phyloP scores from a whole-genome alignment of 345 rosid species.

The Syzygium aromaticum region DNA sequence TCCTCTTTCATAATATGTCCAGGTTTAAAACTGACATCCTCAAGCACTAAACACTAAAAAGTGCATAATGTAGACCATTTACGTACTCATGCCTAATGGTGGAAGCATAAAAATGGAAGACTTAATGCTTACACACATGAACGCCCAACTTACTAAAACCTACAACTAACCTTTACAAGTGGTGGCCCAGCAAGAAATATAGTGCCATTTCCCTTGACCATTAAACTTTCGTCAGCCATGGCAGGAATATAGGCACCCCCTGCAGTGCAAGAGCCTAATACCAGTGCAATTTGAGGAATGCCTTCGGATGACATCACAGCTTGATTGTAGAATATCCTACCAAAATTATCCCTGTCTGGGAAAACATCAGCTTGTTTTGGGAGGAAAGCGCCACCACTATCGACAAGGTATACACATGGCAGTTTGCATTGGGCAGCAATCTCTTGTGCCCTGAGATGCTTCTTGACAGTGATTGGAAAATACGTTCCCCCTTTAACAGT shows the following conservation, averaged over 20 bases:
- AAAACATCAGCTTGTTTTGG: constrained; percentile 97
- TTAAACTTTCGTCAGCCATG: constrained; percentile 98
- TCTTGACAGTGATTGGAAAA: constrained; percentile 90
- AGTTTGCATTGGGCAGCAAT: constrained; percentile 82
- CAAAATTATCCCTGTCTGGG: constrained; percentile 93
- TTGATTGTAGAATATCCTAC: constrained; percentile 89
- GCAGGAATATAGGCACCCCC: constrained; percentile 99
- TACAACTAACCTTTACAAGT: constrained; percentile 66
- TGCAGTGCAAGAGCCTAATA: constrained; percentile 91
- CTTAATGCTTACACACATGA: not conserved
- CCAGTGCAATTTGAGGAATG: constrained; percentile 91
- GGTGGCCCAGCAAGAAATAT: constrained; percentile 97
- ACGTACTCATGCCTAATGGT: not conserved
- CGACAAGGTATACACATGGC: constrained; percentile 90
- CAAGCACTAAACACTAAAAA: not conserved
- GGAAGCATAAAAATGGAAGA: not conserved
- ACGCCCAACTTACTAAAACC: not conserved
- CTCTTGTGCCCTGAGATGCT: constrained; percentile 96
- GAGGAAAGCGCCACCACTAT: constrained; percentile 93
- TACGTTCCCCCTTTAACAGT: constrained; percentile 97
- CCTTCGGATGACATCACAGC: constrained; percentile 89
- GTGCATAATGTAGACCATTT: not conserved
- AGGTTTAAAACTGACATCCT: not conserved
- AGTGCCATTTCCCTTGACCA: constrained; percentile 97
- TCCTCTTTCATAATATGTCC: constrained; percentile 11